These are phyloP conservation scores for Hypsizygus ulmarius DNA, from an alignment of 1,284 basidiomycete species.

Conservation along the genomic window DNA sequence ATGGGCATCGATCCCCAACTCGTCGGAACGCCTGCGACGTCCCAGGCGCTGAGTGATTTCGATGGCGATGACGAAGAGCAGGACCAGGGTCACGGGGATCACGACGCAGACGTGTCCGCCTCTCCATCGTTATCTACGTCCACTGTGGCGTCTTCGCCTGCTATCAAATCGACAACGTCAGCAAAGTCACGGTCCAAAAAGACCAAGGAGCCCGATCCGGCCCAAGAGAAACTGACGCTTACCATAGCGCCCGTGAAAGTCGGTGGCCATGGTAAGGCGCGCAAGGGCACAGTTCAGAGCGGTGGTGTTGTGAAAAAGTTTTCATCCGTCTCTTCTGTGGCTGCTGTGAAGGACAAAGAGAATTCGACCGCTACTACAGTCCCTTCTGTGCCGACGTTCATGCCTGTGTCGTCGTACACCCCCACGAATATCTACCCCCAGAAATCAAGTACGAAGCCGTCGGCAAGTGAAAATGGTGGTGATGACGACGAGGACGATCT, in stretches of 20 bases:
- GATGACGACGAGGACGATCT: constrained; percentile 49
- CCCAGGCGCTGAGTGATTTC: constrained; percentile 30
- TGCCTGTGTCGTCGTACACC: constrained; percentile 9
- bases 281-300: constrained; percentile 68
- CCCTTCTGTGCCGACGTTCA: constrained; percentile 6
- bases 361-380: constrained; percentile 17
- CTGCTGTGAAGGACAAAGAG: constrained; percentile 33
- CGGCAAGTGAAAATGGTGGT: constrained; percentile 23
- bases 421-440: constrained; percentile 15
- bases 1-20: constrained; percentile 46
- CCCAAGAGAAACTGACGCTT: constrained; percentile 30
- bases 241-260: constrained; percentile 50
- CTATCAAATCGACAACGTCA: neutral
- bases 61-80: constrained; percentile 29
- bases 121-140: constrained; percentile 12
- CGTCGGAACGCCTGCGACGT: constrained; percentile 38
- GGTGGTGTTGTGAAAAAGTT: constrained; percentile 70
- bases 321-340: constrained; percentile 4
- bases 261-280: constrained; percentile 59
- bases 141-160: constrained; percentile 9
- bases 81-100: constrained; percentile 19
- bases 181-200: constrained; percentile 14
- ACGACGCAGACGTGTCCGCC: constrained; percentile 15
- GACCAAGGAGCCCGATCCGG: constrained; percentile 16
- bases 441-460: constrained; percentile 5